Base-by-base conservation (phyloP, 2,329 filamentous ascomycete species). In the Claviceps spartinae region DNA sequence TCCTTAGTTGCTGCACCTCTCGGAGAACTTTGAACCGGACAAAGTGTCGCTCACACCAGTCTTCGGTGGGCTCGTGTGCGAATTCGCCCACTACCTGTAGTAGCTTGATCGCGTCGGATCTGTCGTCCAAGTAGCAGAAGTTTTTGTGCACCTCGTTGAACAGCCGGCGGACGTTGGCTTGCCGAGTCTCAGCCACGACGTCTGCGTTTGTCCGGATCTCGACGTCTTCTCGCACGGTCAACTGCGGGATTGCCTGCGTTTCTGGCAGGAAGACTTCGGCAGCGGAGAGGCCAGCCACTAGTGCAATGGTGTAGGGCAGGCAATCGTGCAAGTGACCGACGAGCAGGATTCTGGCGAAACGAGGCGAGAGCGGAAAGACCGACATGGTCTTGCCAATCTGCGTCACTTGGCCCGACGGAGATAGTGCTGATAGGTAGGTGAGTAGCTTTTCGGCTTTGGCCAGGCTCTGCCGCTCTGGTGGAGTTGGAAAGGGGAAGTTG, bases 401-500 rank as follows among this genome's bases (percentile, higher is more conserved):
- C 0, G 91, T 95, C 18, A 96, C 83, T 59, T 85, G 79, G 0
- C 88, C 88, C 9, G 77, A 75, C 0, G 77, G 59, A 11, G 82
- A 81, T 36, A 97, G 74, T 1, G 91, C 93, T 0, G 88, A 88
- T 3, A 98, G 77, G 63, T 95, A 94, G 47, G 79, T 83, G 8
- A 98, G 74, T 7, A 96, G 75, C 62, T 85, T 88, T 69, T 98
- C 93, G 0, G 93, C 89, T 62, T 85, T 88, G 48, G 80, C 78
- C 20, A 98, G 74, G 56, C 82, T 87, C 50, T 82, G 74, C 14
- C 82, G 77, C 60, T 89, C 84, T 1, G 93, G 93, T 0, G 89
- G 83, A 14, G 91, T 97, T 4, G 93, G 93, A 65, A 97, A 98
- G 0, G 94, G 93, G 65, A 98, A 98, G 67, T 93, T 94, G 64